These are phyloP conservation scores for Naganishia sp. DNA, from an alignment of 1,284 basidiomycete species.

Conservation along the genomic window DNA sequence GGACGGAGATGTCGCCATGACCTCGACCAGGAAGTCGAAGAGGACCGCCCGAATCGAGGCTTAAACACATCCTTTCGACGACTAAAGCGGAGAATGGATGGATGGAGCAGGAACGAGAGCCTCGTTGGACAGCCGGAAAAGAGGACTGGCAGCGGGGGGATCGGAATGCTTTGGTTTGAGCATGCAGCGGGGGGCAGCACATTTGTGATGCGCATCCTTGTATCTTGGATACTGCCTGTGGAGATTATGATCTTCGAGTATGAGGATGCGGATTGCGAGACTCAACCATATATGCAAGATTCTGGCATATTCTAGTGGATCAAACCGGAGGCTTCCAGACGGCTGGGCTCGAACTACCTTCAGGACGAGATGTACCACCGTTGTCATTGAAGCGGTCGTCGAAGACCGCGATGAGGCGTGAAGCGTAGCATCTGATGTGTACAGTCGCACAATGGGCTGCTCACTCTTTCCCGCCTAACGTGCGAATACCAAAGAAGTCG, in stretches of 20 bases:
- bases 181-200: constrained; percentile 17
- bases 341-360: too few species aligned
- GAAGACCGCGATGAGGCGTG: too few species aligned
- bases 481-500: too few species aligned
- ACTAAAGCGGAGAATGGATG: constrained; percentile 7
- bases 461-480: too few species aligned
- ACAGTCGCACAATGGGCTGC: too few species aligned
- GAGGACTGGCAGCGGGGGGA: constrained; percentile 13
- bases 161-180: constrained; percentile 16
- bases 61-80: constrained; percentile 37
- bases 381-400: too few species aligned
- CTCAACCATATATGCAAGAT: background rate
- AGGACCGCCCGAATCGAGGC: constrained; percentile 55
- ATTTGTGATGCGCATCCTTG: constrained; percentile 18
- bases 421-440: too few species aligned
- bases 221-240: constrained; percentile 17
- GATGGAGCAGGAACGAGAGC: constrained; percentile 6
- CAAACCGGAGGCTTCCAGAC: too few species aligned
- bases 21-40: constrained; percentile 50
- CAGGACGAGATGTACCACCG: too few species aligned
- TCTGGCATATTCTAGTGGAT: too few species aligned
- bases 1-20: constrained; percentile 57
- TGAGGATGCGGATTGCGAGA: constrained; percentile 28
- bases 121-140: constrained; percentile 14
- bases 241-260: constrained; percentile 23